phyloP scores from a whole-genome alignment of 73 alveolate species.

The Durusdinium trenchii region DNA sequence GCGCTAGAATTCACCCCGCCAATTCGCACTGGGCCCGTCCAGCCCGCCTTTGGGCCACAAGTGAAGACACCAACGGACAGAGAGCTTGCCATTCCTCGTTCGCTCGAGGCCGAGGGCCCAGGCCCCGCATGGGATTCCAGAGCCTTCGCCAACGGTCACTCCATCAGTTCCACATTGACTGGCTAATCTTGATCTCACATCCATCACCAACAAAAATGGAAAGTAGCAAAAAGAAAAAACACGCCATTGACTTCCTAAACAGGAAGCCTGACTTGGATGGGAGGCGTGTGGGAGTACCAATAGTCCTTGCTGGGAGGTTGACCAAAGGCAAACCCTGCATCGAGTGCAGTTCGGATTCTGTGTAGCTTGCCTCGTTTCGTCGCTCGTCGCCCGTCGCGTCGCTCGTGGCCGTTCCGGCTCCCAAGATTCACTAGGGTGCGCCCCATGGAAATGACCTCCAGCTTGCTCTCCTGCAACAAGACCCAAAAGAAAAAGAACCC shows the following conservation, averaged over 20 bases:
- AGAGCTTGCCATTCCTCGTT: neutral
- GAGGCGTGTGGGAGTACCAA: too few relatives aligned
- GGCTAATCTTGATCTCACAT: neutral
- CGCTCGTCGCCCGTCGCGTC: too few relatives aligned
- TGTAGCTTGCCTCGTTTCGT: too few relatives aligned
- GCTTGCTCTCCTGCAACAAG: conserved; percentile 38
- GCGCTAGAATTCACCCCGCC: too few relatives aligned
- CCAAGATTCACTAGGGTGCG: conserved; percentile 21
- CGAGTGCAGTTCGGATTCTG: too few relatives aligned
- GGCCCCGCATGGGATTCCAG: neutral
- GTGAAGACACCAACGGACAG: conserved; percentile 85
- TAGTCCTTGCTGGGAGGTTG: too few relatives aligned
- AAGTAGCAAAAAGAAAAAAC: neutral
- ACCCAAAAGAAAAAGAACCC: too few relatives aligned
- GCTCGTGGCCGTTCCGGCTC: too few relatives aligned
- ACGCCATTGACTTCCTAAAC: neutral
- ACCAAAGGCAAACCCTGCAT: too few relatives aligned
- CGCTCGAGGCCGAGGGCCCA: too few relatives aligned
- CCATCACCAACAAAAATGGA: neutral
- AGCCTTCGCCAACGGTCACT: neutral
- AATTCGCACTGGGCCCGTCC: too few relatives aligned
- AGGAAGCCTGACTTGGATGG: too few relatives aligned
- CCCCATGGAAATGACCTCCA: conserved; percentile 91
- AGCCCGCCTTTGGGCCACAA: conserved; percentile 71
- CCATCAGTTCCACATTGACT: neutral